These are phyloP conservation scores for Candida endomychidarum DNA, from an alignment of 805 yeast species.

Conservation along the genomic window DNA sequence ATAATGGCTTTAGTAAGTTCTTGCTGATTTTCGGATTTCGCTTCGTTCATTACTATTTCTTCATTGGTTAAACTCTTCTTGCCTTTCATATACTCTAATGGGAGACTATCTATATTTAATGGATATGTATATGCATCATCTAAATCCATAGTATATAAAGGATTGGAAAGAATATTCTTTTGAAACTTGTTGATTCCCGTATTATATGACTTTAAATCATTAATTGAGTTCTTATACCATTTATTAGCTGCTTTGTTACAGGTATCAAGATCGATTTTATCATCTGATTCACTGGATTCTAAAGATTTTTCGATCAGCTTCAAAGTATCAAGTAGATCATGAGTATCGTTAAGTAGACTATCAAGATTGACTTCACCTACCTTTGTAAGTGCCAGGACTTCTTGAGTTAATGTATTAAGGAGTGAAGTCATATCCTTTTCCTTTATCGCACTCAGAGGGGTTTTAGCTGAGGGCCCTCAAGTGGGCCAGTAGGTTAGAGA, in stretches of 20 bases:
- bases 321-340: conserved; percentile 24
- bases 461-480: too few species aligned
- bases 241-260: neutral
- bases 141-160: conserved; percentile 29
- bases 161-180: conserved; percentile 30
- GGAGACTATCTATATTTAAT: conserved; percentile 29
- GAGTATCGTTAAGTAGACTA: conserved; percentile 22
- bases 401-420: conserved; percentile 2
- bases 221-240: conserved; percentile 41
- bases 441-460: neutral
- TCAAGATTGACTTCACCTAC: conserved; percentile 24
- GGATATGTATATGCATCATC: conserved; percentile 45
- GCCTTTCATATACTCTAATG: conserved; percentile 16
- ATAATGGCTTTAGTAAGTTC: conserved; percentile 38
- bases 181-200: conserved; percentile 32
- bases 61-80: neutral
- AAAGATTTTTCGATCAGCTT: conserved; percentile 6
- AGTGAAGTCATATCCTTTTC: conserved; percentile 8
- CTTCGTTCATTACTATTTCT: conserved; percentile 12
- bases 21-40: conserved; percentile 25
- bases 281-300: conserved; percentile 3
- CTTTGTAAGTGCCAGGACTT: neutral
- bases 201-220: conserved; percentile 34
- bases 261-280: neutral
- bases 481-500: too few species aligned